Evolutionary conservation across 139 green algal genomes (phyloP).

Genomic region (Coelastrella sp.): DNA sequence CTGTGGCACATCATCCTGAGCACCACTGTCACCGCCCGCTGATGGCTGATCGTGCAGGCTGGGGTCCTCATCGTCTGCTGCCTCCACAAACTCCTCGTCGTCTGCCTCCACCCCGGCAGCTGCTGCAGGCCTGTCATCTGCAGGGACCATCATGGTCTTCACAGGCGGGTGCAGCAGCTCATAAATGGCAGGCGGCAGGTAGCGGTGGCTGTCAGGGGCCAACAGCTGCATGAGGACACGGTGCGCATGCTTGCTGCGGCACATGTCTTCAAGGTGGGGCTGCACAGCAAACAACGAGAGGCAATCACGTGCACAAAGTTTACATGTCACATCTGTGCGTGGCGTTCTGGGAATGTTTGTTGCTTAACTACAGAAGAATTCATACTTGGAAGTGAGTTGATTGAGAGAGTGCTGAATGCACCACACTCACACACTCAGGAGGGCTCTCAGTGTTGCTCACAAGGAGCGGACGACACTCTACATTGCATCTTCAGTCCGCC

Average conservation of each 20-base stretch:
- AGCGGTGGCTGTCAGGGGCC: constrained; percentile 68
- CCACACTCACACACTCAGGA: not conserved
- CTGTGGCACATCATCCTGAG: not conserved
- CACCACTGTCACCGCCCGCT: constrained; percentile 26
- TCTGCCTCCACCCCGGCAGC: constrained; percentile 8
- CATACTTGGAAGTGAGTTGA: not conserved
- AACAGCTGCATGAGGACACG: constrained; percentile 83
- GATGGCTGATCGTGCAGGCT: constrained; percentile 28
- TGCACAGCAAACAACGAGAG: constrained; percentile 53
- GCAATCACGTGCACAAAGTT: not conserved
- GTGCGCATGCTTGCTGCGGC: constrained; percentile 60
- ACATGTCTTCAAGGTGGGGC: constrained; percentile 65
- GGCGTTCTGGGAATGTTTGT: not conserved
- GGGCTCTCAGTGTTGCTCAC: constrained; percentile 34
- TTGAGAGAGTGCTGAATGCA: not conserved
- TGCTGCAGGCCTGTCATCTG: constrained; percentile 35
- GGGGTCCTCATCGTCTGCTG: constrained; percentile 1
- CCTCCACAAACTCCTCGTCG: constrained; percentile 25
- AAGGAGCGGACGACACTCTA: constrained; percentile 76
- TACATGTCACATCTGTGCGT: no score
- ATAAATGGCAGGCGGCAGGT: constrained; percentile 69
- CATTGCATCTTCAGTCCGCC: constrained; percentile 80
- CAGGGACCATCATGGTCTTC: constrained; percentile 48
- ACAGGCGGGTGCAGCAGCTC: constrained; percentile 67
- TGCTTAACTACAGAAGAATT: not conserved